phyloP scores from a whole-genome alignment of 2,329 filamentous ascomycete genomes.

The Polychaeton citri region DNA sequence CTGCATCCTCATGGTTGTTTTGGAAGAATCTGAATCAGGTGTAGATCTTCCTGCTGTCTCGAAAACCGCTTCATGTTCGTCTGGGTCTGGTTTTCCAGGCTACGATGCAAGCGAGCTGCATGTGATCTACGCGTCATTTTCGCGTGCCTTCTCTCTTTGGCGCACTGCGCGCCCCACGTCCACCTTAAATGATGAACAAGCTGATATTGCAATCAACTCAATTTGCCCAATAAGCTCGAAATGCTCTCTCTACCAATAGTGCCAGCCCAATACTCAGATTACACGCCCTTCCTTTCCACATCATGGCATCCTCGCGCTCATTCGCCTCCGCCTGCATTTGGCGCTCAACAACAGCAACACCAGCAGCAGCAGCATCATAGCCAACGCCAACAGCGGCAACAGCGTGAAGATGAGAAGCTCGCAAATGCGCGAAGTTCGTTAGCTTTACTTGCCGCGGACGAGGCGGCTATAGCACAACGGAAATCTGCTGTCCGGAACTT shows the following conservation, averaged over 20 bases:
- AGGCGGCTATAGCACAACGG: constrained; percentile 61
- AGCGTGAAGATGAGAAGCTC: constrained; percentile 19
- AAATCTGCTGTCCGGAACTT: constrained; percentile 75
- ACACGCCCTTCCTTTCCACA: constrained; percentile 4
- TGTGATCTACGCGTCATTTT: too few species aligned
- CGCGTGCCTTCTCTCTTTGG: too few species aligned
- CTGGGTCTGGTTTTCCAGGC: too few species aligned
- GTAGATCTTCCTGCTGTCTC: neutral
- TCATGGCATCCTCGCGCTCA: constrained; percentile 14
- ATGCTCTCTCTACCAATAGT: constrained; percentile 13
- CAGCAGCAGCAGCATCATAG: constrained; percentile 12
- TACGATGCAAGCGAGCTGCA: too few species aligned
- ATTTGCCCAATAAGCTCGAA: constrained; percentile 4
- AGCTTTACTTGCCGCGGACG: constrained; percentile 59
- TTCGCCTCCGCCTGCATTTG: constrained; percentile 10
- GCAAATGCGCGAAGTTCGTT: constrained; percentile 43
- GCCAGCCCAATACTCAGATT: constrained; percentile 1
- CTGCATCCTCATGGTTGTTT: too few species aligned
- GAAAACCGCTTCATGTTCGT: too few species aligned
- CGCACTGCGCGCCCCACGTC: too few species aligned
- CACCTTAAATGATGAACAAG: too few species aligned
- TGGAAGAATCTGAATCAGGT: too few species aligned
- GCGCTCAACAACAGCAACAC: constrained; percentile 3
- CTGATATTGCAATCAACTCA: too few species aligned
- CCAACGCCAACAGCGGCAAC: constrained; percentile 16